Conservation (phyloP, 768 basidiomycete genomes). For the Boletus subcaerulescens region DNA sequence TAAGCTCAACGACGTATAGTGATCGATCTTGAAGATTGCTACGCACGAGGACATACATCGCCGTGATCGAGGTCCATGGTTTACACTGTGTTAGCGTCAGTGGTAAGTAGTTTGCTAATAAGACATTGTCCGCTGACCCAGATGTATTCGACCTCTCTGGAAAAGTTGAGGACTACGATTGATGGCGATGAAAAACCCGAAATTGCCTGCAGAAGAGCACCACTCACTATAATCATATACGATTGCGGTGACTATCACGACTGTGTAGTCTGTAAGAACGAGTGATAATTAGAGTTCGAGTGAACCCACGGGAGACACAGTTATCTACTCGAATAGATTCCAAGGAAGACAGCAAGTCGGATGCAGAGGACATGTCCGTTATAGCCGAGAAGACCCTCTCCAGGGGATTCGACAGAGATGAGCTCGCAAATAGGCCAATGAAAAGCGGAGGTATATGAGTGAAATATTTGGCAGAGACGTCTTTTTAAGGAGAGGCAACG, state of each 20-base stretch:
- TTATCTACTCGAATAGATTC: neutral
- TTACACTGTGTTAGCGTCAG: neutral
- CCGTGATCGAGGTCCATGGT: neutral
- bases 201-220: neutral
- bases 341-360: neutral
- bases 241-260: neutral
- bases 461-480: too few relatives aligned
- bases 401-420: too few relatives aligned
- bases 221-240: neutral
- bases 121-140: neutral
- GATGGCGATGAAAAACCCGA: neutral
- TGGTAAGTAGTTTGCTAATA: neutral
- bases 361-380: neutral
- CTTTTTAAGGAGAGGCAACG: too few relatives aligned
- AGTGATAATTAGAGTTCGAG: neutral
- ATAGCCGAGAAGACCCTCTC: too few relatives aligned
- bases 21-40: neutral
- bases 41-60: neutral
- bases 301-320: neutral
- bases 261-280: neutral
- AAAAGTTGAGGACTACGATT: neutral
- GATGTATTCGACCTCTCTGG: neutral
- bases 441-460: too few relatives aligned
- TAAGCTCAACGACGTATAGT: neutral
- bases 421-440: too few relatives aligned